Evolutionary conservation across 306 rosid genomes (phyloP).

Genomic region (Casuarina cunninghamiana): DNA sequence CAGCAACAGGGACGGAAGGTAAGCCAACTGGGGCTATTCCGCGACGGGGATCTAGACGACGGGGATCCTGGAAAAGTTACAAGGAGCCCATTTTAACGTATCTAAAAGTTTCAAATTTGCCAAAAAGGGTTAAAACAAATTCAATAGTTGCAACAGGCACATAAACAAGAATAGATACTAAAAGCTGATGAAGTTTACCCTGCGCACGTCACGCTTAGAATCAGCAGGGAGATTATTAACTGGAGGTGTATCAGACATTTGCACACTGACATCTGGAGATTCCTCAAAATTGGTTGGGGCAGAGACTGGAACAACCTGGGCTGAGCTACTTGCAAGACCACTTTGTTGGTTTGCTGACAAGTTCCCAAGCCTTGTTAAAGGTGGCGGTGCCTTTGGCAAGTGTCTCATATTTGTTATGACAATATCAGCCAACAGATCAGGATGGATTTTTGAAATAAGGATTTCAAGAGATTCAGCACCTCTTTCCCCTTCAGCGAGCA

Average conservation of each 20-base stretch:
- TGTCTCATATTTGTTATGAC: slow-evolving; percentile 95
- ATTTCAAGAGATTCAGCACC: slow-evolving; percentile 96
- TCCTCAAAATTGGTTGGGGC: slow-evolving; percentile 57
- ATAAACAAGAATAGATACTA: slow-evolving; percentile 15
- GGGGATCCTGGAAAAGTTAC: slow-evolving; percentile 81
- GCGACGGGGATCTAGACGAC: slow-evolving; percentile 95
- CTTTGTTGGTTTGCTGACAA: slow-evolving; percentile 50
- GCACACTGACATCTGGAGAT: slow-evolving; percentile 53
- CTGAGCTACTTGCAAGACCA: slow-evolving; percentile 46
- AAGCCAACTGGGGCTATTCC: slow-evolving; percentile 45
- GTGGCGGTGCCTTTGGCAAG: slow-evolving; percentile 77
- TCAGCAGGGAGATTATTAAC: slow-evolving; percentile 59
- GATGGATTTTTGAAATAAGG: slow-evolving; percentile 88
- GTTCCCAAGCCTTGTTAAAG: slow-evolving; percentile 66
- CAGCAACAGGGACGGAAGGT: slow-evolving; percentile 44
- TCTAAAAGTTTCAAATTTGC: slow-evolving; percentile 10
- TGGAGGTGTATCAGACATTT: slow-evolving; percentile 49
- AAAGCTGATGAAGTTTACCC: slow-evolving; percentile 54
- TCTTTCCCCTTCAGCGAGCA: slow-evolving; percentile 98
- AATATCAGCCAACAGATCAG: slow-evolving; percentile 95
- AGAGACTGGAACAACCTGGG: slow-evolving; percentile 47
- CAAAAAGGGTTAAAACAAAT: slow-evolving; percentile 5
- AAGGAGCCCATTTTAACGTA: slow-evolving; percentile 19
- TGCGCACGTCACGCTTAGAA: slow-evolving; percentile 91
- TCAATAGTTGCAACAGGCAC: slow-evolving; percentile 8